phyloP scores from a whole-genome alignment of 768 basidiomycete species.

The Grammothele lineata region DNA sequence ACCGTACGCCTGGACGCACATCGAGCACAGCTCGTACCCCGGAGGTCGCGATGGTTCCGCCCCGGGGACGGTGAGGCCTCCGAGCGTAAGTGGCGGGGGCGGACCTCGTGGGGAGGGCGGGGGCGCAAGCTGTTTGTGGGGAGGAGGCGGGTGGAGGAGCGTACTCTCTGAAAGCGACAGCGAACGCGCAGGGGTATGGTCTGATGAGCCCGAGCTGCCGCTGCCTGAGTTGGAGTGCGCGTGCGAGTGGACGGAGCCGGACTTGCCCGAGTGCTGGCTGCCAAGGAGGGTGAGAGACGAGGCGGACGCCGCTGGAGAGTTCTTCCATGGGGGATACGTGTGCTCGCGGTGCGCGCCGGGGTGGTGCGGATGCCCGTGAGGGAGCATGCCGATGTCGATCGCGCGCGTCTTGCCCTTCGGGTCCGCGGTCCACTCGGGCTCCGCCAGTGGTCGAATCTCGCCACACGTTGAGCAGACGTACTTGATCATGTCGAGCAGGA shows the following conservation, averaged over 20 bases:
- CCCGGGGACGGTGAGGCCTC: background rate
- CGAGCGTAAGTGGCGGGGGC: background rate
- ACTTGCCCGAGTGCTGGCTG: slow-evolving; percentile 8
- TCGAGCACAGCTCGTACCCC: slow-evolving; percentile 84
- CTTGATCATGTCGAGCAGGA: slow-evolving; percentile 71
- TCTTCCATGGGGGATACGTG: slow-evolving; percentile 13
- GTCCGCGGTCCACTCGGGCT: slow-evolving; percentile 19
- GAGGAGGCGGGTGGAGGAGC: background rate
- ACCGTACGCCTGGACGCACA: slow-evolving; percentile 75
- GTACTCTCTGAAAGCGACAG: slow-evolving; percentile 13
- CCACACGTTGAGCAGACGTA: slow-evolving; percentile 91
- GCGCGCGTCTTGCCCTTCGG: slow-evolving; percentile 50
- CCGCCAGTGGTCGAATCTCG: slow-evolving; percentile 51
- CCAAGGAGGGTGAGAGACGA: slow-evolving; percentile 23
- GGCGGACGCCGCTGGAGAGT: slow-evolving; percentile 18
- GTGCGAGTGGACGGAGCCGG: background rate
- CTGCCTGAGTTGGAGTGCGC: background rate
- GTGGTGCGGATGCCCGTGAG: no score
- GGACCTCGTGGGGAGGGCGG: background rate
- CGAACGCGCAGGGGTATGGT: slow-evolving; percentile 7
- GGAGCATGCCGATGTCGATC: slow-evolving; percentile 10
- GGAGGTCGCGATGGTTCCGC: background rate
- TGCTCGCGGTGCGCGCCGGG: slow-evolving; percentile 15
- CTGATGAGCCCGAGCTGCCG: slow-evolving; percentile 7
- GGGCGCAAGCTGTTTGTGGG: background rate